Conservation (phyloP, 495 filamentous ascomycete genomes). For the Aspergillus carlsbadensis region DNA sequence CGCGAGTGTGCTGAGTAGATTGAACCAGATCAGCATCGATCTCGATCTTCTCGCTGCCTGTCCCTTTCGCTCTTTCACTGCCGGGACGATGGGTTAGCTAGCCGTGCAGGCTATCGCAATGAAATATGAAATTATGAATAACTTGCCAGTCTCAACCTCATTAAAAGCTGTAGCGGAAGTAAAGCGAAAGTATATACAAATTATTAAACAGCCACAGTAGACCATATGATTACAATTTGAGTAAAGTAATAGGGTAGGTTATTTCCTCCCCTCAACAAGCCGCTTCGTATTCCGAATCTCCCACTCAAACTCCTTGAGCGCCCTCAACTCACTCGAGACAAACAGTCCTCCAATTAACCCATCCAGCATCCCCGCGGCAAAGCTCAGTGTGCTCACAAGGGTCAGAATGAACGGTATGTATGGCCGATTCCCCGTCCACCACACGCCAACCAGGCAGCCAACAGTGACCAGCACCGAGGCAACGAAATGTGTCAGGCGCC, state of each 20-base stretch:
- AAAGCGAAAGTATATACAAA: no score
- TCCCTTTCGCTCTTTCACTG: conserved; percentile 12
- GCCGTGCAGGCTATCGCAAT: no score
- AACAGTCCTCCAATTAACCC: conserved; percentile 86
- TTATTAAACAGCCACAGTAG: no score
- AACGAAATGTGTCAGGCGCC: conserved; percentile 71
- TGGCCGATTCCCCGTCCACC: conserved; percentile 72
- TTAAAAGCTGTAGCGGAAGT: no score
- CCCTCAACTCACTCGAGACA: conserved; percentile 75
- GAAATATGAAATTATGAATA: neutral
- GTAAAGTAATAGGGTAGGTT: no score
- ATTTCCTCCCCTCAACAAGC: conserved; percentile 25
- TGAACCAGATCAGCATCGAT: no score
- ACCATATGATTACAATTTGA: neutral
- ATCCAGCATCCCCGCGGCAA: conserved; percentile 74
- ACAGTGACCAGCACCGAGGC: conserved; percentile 62
- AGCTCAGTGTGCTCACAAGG: conserved; percentile 71
- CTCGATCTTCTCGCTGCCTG: neutral
- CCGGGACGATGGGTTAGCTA: neutral
- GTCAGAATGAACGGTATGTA: conserved; percentile 80
- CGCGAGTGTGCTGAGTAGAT: conserved; percentile 52
- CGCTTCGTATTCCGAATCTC: conserved; percentile 73
- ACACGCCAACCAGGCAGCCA: conserved; percentile 74
- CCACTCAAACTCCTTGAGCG: conserved; percentile 93
- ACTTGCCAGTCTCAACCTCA: no score